Evolutionary conservation across 1,139 yeast species (phyloP), one percentile per base, ranked within the genome.

Genomic region (Meyerozyma smithsonii): DNA sequence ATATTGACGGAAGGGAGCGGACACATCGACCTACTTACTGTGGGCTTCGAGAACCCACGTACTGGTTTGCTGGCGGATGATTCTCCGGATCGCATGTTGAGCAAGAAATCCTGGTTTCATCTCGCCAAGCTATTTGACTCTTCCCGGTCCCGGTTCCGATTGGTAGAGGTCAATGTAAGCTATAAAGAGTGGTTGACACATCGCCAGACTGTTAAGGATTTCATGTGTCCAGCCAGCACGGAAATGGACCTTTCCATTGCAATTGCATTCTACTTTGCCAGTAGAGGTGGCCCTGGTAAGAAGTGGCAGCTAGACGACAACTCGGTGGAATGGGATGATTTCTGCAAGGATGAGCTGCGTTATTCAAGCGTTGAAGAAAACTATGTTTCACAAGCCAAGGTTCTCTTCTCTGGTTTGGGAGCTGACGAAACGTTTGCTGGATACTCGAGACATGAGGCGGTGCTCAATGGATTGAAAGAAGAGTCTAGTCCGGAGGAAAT

Each of bases 361-460:
- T 55, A 48, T 38, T 26, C 46, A 4, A 37, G 18, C 1, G 15
- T 23, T 3, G 36, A 25, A 2, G 39, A 36, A 0, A 42, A 51
- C 3, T 81, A 77, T 49, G 49, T 55, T 4, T 76, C 90, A 12
- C 56, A 61, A 7, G 77, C 88, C 8, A 78, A 80, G 47, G 96
- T 90, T 0, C 61, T 90, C 8, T 68, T 94, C 33, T 86, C 96
- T 43, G 98, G 99, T 0, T 69, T 92, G n/a, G 99, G 99, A 1
- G 98, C 98, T 0, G 99, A 92, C 61, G 98, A 92, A 60, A 64
- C 77, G 21, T 89, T 85, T 66, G 99, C 95, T 0, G 99, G 99
- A 0, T 92, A 92, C 58, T 85, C 88, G 1, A 62, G 95, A 28
- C 95, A 86, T 54, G 81, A 79, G 41, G 63, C 78, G 25, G 56